These are phyloP conservation scores for Naganishia vishniacii DNA, from an alignment of 768 basidiomycete species.

Conservation along the genomic window DNA sequence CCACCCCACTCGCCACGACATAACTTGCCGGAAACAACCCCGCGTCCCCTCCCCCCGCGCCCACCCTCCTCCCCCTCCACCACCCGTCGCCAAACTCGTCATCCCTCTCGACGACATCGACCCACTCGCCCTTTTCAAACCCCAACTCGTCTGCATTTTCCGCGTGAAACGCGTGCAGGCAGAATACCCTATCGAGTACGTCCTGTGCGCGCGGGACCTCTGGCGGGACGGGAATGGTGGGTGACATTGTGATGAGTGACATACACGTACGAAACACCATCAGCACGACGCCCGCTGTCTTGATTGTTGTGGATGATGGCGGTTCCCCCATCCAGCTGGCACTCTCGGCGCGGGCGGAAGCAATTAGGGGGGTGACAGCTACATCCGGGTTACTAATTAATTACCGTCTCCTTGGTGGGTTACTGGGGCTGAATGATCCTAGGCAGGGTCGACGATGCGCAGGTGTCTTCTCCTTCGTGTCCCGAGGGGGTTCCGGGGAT, in stretches of 20 bases:
- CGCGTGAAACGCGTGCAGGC: slow-evolving; percentile 51
- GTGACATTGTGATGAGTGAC: not conserved
- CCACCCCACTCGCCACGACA: slow-evolving; percentile 50
- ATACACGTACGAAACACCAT: too few relatives aligned
- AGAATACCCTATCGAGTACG: slow-evolving; percentile 15
- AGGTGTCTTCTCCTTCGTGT: too few relatives aligned
- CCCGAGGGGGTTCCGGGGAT: too few relatives aligned
- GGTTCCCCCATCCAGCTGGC: too few relatives aligned
- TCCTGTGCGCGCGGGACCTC: not conserved
- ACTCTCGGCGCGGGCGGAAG: too few relatives aligned
- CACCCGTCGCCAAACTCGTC: slow-evolving; percentile 90
- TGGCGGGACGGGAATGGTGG: not conserved
- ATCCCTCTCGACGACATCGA: slow-evolving; percentile 87
- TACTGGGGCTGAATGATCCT: too few relatives aligned
- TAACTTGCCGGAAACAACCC: slow-evolving; percentile 74
- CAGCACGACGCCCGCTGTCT: too few relatives aligned
- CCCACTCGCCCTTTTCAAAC: slow-evolving; percentile 76
- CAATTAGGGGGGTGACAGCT: too few relatives aligned
- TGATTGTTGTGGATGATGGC: too few relatives aligned
- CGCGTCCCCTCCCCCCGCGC: slow-evolving; percentile 49
- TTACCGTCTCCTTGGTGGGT: too few relatives aligned
- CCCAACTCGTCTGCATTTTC: slow-evolving; percentile 91
- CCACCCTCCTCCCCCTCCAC: slow-evolving; percentile 66
- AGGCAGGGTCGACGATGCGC: too few relatives aligned
- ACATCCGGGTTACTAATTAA: too few relatives aligned